A percentile compares a stretch with the other conserved stretches of the same genome.
These are phyloP conservation scores for Stemphylium lycopersici DNA, from an alignment of 2,329 filamentous ascomycete species.

Conservation along the genomic window DNA sequence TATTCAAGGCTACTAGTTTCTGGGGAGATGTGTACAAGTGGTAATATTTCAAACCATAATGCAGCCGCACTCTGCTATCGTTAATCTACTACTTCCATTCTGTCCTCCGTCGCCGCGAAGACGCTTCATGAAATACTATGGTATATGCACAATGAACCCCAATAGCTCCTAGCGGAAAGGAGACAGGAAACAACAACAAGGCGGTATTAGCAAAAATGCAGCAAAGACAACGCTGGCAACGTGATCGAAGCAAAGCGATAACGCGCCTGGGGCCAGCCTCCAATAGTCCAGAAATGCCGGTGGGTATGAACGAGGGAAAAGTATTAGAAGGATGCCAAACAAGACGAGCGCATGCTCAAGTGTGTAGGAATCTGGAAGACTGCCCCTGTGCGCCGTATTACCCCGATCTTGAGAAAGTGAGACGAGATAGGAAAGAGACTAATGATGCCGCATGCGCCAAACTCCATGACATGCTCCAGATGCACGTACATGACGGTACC, in stretches of 20 bases:
- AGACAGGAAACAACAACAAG: slow-evolving; percentile 21
- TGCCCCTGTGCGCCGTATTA: slow-evolving; percentile 45
- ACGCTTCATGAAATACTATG: slow-evolving; percentile 41
- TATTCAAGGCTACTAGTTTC: not conserved
- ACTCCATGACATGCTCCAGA: slow-evolving; percentile 41
- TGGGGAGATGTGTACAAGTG: slow-evolving; percentile 29
- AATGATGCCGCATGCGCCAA: not conserved
- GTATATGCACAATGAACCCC: slow-evolving; percentile 45
- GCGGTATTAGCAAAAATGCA: slow-evolving; percentile 36
- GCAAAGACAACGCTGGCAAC: slow-evolving; percentile 26
- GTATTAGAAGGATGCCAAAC: slow-evolving; percentile 45
- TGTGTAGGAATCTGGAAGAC: slow-evolving; percentile 43
- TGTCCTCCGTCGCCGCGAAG: slow-evolving; percentile 28
- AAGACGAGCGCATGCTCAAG: slow-evolving; percentile 43
- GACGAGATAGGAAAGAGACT: slow-evolving; percentile 14
- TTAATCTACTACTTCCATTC: slow-evolving; percentile 29
- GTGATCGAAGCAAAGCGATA: slow-evolving; percentile 34
- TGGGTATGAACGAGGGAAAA: slow-evolving; percentile 47
- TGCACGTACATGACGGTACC: slow-evolving; percentile 37
- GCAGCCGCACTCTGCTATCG: slow-evolving; percentile 25
- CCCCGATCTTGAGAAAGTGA: slow-evolving; percentile 31
- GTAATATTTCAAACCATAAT: slow-evolving; percentile 25
- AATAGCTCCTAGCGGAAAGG: slow-evolving; percentile 23
- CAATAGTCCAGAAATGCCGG: slow-evolving; percentile 41
- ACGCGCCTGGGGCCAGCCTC: slow-evolving; percentile 49